Conservation (phyloP, 768 basidiomycete genomes). For the Amylocystis lapponica region DNA sequence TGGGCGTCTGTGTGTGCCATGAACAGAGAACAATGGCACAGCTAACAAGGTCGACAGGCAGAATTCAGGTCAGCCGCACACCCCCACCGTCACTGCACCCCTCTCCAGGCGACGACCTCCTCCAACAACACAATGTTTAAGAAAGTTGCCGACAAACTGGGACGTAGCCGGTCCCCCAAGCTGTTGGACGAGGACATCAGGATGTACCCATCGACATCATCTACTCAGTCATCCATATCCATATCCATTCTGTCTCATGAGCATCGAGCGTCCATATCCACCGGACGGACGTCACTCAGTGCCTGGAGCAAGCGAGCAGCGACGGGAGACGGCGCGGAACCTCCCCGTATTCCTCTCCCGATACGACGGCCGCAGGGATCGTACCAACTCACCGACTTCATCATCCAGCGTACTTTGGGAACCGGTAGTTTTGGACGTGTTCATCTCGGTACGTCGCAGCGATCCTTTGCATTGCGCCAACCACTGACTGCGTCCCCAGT, state of each 20-base stretch:
- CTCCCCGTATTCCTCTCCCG: conserved; percentile 25
- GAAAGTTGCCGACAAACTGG: conserved; percentile 28
- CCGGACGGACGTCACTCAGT: conserved; percentile 53
- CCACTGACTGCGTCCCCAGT: conserved; percentile 42
- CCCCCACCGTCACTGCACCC: too few species aligned
- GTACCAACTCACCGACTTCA: conserved; percentile 72
- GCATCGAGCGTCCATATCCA: conserved; percentile 64
- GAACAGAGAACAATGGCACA: conserved; percentile 13
- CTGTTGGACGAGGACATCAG: conserved; percentile 11
- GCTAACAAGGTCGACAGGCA: conserved; percentile 4
- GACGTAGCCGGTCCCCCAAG: conserved; percentile 19
- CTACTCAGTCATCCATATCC: conserved; percentile 14
- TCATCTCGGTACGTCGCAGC: conserved; percentile 57
- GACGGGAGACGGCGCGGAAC: conserved; percentile 9
- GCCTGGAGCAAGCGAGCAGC: conserved; percentile 36
- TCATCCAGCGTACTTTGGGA: conserved; percentile 78
- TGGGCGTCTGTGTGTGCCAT: neutral
- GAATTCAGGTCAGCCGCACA: too few species aligned
- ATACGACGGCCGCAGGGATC: conserved; percentile 51
- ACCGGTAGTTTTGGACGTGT: conserved; percentile 99
- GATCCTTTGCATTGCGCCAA: neutral
- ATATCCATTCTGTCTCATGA: conserved; percentile 25
- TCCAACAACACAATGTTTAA: conserved; percentile 27
- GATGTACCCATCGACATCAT: conserved; percentile 12
- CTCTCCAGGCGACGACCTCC: too few species aligned